phyloP scores from a whole-genome alignment of 2,329 filamentous ascomycete genomes.

The Ceratocystiopsis sp. region DNA sequence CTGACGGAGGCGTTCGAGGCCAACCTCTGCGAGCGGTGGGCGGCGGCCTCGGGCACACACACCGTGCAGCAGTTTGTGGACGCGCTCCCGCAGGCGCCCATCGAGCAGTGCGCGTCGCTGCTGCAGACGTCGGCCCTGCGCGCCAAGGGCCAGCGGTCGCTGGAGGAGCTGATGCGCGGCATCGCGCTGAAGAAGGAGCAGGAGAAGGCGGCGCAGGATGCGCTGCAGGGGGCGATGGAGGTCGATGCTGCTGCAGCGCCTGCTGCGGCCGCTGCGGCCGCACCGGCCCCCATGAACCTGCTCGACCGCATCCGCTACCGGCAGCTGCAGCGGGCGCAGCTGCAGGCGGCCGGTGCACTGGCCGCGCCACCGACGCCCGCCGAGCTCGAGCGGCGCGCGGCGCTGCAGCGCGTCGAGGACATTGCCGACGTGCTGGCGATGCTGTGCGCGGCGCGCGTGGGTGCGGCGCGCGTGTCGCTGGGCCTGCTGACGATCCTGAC shows the following conservation, averaged over 20 bases:
- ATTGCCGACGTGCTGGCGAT: slow-evolving; percentile 51
- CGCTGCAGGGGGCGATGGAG: slow-evolving; percentile 18
- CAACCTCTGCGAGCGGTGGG: slow-evolving; percentile 24
- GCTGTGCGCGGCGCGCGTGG: slow-evolving; percentile 39
- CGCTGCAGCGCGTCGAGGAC: slow-evolving; percentile 51
- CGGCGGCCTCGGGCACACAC: slow-evolving; percentile 5
- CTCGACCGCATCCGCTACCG: slow-evolving; percentile 63
- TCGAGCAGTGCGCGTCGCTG: slow-evolving; percentile 33
- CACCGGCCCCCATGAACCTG: slow-evolving; percentile 37
- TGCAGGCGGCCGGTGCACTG: slow-evolving; percentile 22
- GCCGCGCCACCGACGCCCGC: slow-evolving; percentile 26
- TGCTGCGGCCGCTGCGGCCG: no score
- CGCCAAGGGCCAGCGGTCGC: slow-evolving; percentile 48
- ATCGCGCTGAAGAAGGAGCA: slow-evolving; percentile 35
- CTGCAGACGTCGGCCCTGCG: slow-evolving; percentile 38
- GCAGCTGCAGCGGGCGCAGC: slow-evolving; percentile 31
- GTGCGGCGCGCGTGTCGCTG: slow-evolving; percentile 45
- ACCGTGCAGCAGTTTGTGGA: slow-evolving; percentile 32
- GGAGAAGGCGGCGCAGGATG: slow-evolving; percentile 17
- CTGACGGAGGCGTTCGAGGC: slow-evolving; percentile 37
- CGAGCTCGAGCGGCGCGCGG: slow-evolving; percentile 42
- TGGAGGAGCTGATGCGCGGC: slow-evolving; percentile 51
- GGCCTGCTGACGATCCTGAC: slow-evolving; percentile 44
- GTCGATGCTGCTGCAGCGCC: neutral
- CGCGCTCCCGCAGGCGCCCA: slow-evolving; percentile 35